A percentile compares a stretch with the other conserved stretches of the same genome.
These are phyloP conservation scores for Plasmopara muralis DNA, from an alignment of 352 stramenopile species.

Conservation along the genomic window DNA sequence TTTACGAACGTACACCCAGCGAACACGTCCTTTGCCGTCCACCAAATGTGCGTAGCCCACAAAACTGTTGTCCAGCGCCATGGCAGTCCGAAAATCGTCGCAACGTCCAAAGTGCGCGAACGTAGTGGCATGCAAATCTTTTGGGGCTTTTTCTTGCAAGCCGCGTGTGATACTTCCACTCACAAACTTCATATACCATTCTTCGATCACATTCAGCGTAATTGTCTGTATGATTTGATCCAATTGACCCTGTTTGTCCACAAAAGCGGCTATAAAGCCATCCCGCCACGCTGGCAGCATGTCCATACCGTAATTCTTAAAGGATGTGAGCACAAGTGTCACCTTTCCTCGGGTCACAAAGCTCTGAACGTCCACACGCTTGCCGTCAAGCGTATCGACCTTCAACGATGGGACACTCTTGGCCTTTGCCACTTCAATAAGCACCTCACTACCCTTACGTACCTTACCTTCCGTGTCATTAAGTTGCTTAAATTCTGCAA, in stretches of 20 bases:
- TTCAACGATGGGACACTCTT: conserved; percentile 45
- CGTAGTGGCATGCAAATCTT: conserved; percentile 40
- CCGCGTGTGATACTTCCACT: conserved; percentile 57
- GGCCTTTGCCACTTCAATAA: conserved; percentile 57
- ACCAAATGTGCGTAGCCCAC: conserved; percentile 80
- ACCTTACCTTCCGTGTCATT: conserved; percentile 85
- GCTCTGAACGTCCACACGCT: conserved; percentile 42
- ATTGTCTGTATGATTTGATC: conserved; percentile 43
- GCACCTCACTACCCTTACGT: conserved; percentile 36
- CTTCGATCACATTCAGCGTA: conserved; percentile 80
- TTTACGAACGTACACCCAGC: conserved; percentile 72
- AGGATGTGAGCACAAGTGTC: conserved; percentile 74
- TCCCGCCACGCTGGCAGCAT: conserved; percentile 76
- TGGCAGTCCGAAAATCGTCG: conserved; percentile 70
- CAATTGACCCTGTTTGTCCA: conserved; percentile 10
- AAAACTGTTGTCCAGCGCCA: conserved; percentile 83
- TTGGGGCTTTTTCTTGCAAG: conserved; percentile 44
- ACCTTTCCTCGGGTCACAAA: conserved; percentile 43
- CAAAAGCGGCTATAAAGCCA: conserved; percentile 48
- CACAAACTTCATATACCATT: conserved; percentile 87
- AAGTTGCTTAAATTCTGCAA: conserved; percentile 84
- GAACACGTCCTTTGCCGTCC: conserved; percentile 72
- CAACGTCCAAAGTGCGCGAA: conserved; percentile 71
- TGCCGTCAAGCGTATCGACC: conserved; percentile 43
- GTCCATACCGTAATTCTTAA: conserved; percentile 82